These are phyloP conservation scores for Gremmenia infestans DNA, from an alignment of 2,329 filamentous ascomycete species.

Conservation along the genomic window DNA sequence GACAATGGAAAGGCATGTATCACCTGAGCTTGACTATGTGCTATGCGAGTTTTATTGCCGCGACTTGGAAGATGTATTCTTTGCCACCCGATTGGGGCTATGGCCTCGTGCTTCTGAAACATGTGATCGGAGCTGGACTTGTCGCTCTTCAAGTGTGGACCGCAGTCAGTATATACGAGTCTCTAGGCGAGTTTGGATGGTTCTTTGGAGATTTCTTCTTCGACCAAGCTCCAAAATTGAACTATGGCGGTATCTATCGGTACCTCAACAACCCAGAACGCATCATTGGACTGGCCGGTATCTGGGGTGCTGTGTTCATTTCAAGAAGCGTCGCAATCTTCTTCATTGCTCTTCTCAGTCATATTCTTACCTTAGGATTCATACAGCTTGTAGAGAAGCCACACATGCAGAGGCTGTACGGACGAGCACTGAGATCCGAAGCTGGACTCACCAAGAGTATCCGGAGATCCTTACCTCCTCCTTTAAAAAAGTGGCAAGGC, in stretches of 20 bases:
- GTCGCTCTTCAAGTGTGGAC: constrained; percentile 91
- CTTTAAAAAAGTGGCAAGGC: constrained; percentile 77
- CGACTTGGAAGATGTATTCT: constrained; percentile 94
- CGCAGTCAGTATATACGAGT: constrained; percentile 87
- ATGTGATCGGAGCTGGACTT: constrained; percentile 76
- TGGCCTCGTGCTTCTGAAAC: constrained; percentile 78
- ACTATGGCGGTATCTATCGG: constrained; percentile 94
- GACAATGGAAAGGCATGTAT: constrained; percentile 95
- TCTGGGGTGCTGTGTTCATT: constrained; percentile 92
- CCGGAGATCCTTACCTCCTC: constrained; percentile 76
- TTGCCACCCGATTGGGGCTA: constrained; percentile 83
- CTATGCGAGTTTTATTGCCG: constrained; percentile 82
- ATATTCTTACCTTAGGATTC: constrained; percentile 79
- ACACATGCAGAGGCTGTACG: constrained; percentile 98
- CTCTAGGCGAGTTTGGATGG: constrained; percentile 96
- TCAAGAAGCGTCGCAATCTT: constrained; percentile 87
- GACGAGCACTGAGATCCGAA: constrained; percentile 73
- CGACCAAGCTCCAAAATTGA: constrained; percentile 80
- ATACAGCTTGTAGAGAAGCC: constrained; percentile 92
- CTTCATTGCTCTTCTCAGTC: constrained; percentile 77
- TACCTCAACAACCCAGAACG: constrained; percentile 97
- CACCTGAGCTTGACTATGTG: constrained; percentile 89
- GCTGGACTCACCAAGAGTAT: constrained; percentile 91
- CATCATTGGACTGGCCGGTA: constrained; percentile 85
- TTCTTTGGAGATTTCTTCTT: constrained; percentile 99